Conservation (phyloP, 2,329 filamentous ascomycete species). For the Fusarium pseudonygamai region DNA sequence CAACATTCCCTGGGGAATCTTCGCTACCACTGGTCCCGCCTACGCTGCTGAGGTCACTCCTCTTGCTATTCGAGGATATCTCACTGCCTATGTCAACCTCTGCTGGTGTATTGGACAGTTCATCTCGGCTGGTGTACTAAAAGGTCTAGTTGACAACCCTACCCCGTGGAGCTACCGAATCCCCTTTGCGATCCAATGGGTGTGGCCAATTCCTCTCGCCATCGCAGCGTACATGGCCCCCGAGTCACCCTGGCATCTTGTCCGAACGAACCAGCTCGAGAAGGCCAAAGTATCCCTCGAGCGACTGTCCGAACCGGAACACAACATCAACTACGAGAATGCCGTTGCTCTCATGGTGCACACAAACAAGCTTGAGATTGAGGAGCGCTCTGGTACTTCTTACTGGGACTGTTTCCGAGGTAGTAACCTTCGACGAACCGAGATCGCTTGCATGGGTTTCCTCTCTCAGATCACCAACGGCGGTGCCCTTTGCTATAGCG, state of each 20-base stretch:
- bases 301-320: conserved; percentile 45
- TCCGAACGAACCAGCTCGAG: conserved; percentile 47
- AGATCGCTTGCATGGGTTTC: conserved; percentile 55
- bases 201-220: conserved; percentile 49
- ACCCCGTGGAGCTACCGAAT: conserved; percentile 52
- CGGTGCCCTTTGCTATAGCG: conserved; percentile 52
- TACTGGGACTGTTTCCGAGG: conserved; percentile 60
- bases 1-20: conserved; percentile 57
- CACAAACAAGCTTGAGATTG: conserved; percentile 57
- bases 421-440: conserved; percentile 56
- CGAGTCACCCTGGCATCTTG: conserved; percentile 52
- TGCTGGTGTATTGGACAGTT: conserved; percentile 57
- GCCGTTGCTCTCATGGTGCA: conserved; percentile 55
- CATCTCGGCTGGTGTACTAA: conserved; percentile 53
- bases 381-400: conserved; percentile 49
- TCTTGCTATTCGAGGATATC: conserved; percentile 53
- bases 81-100: conserved; percentile 57
- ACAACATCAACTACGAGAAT: conserved; percentile 49
- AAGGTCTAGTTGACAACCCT: conserved; percentile 48
- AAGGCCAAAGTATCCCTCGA: conserved; percentile 45
- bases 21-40: conserved; percentile 54
- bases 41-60: conserved; percentile 58
- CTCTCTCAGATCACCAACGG: conserved; percentile 55
- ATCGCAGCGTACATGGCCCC: conserved; percentile 48
- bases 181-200: conserved; percentile 54